Base-by-base conservation (phyloP, 495 filamentous ascomycete species). In the Penicillium turbatum region DNA sequence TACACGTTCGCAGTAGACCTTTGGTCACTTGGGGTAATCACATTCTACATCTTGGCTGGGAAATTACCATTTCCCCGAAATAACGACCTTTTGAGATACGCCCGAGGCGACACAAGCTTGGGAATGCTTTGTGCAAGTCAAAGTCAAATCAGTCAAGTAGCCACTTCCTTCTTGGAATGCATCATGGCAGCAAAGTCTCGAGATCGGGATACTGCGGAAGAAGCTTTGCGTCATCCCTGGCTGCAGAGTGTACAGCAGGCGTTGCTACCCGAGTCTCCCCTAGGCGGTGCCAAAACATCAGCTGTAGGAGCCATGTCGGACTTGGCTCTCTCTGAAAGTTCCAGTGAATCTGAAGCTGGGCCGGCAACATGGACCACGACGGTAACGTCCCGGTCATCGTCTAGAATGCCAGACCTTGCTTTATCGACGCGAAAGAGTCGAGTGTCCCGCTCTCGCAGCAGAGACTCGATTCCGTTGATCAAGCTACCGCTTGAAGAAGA, bases 1-100 rank as follows among this genome's bases (percentile, higher is more conserved):
- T 38, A 21, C 12, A 26, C 15, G 6, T 26, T 36, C 17, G 16
- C 29, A 24, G 45, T 31, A 8, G 45, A 48, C 19, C 30, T 48
- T 12, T 48, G 45, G 45, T 31, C 45, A n/a, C 31, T 48, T 6
- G 45, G 45, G 10, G 45, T 48, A 13, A 48, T 37, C 32, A 21
- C 24, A 13, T 48, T 34, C 17, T 48, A 48, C 17, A 48, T 48
- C 26, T 13, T 48, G 30, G 36, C 45, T 4, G 11, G 7, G n/a
- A 48, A 37, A n/a, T 29, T 36, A 6, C 45, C 45, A 24, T 48
- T 48, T 13, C 32, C 31, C 13, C 15, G 15, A 29, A 32, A 19
- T 24, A 34, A 36, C 4, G 15, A 36, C 15, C 31, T 48, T 5
- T 10, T 40, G n/a, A 19, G 5, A 17, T 40, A 40, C 19, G n/a